Base-by-base conservation (phyloP, 1,139 yeast species). In the Lodderomyces oxycetoniae region DNA sequence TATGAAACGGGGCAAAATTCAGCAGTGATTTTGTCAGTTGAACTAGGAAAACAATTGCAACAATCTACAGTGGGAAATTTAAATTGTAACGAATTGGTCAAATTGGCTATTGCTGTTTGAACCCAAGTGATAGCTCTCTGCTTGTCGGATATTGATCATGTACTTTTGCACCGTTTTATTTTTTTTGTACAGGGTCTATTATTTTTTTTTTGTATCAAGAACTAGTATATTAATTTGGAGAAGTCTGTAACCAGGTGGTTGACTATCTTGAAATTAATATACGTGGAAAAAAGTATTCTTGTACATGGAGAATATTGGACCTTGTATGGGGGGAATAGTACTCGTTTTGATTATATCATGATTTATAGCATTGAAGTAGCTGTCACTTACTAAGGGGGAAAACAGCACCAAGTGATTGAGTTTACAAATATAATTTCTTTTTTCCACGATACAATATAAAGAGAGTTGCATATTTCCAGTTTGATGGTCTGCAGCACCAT, bases 1-100 rank as follows among this genome's bases (percentile, higher is more conserved):
- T 57, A 58, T 56, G 71, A 63, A 57, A 53, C 64, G 69, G 72
- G 63, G 72, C 72, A 67, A 66, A 66, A 64, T 67, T 65, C 73
- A 59, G 74, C 64, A 67, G 73, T 55, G 58, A 65, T 66, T 67
- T 68, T 67, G 68, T 55, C 48, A 37, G 15, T 21, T 24, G 33
- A 29, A 24, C 30, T 30, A 24, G 35, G 30, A 23, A 15, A 26
- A 23, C 33, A 32, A 28, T 34, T 25, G 25, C 31, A 28, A 20
- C n/a, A 17, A 26, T 24, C 33, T 11, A 23, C 26, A 17, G 33
- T 33, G 33, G 33, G 29, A 17, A 33, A 28, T 6, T 26, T 29
- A 22, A 28, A 32, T 19, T 14, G 15, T 16, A 31, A 32, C 19
- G 26, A 31, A 26, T 11, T 8, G 10, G 14, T 26, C 8, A 26